These are phyloP conservation scores for Fusarium sp. DNA, from an alignment of 2,329 filamentous ascomycete species.

Conservation along the genomic window DNA sequence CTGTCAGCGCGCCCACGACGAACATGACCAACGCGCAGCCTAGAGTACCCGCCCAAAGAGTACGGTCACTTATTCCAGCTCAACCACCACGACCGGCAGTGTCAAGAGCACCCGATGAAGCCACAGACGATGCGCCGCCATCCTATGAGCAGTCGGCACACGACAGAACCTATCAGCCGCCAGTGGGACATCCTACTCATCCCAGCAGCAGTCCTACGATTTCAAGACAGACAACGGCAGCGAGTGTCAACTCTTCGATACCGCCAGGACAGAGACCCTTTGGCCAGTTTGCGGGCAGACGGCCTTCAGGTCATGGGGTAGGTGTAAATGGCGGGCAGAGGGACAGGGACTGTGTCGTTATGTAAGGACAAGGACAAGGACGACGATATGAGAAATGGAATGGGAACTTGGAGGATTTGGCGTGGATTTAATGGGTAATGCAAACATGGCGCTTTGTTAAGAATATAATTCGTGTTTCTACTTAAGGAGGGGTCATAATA, in stretches of 20 bases:
- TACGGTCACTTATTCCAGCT: conserved; percentile 58
- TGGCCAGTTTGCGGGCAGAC: conserved; percentile 40
- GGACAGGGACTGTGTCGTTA: conserved; percentile 35
- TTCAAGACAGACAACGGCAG: conserved; percentile 41
- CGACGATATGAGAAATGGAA: conserved; percentile 5
- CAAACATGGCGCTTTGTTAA: conserved; percentile 6
- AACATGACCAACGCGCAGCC: conserved; percentile 32
- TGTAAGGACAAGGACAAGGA: conserved; percentile 15
- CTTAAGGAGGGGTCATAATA: background rate
- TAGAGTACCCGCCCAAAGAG: conserved; percentile 50
- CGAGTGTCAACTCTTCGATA: conserved; percentile 19
- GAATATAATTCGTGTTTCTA: conserved; percentile 1
- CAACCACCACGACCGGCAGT: conserved; percentile 53
- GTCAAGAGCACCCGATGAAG: conserved; percentile 53
- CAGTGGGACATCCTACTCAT: conserved; percentile 63
- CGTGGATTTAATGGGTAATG: conserved; percentile 11
- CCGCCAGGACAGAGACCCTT: conserved; percentile 35
- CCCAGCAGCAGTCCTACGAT: conserved; percentile 51
- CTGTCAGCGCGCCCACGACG: conserved; percentile 38
- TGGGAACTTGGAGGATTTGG: background rate
- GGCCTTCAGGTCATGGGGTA: conserved; percentile 38
- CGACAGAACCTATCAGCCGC: conserved; percentile 63
- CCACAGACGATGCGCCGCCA: conserved; percentile 64
- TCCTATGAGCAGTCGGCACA: conserved; percentile 69
- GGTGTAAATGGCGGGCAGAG: conserved; percentile 20